phyloP scores from a whole-genome alignment of 306 rosid species.

The Prunus kanzakura region DNA sequence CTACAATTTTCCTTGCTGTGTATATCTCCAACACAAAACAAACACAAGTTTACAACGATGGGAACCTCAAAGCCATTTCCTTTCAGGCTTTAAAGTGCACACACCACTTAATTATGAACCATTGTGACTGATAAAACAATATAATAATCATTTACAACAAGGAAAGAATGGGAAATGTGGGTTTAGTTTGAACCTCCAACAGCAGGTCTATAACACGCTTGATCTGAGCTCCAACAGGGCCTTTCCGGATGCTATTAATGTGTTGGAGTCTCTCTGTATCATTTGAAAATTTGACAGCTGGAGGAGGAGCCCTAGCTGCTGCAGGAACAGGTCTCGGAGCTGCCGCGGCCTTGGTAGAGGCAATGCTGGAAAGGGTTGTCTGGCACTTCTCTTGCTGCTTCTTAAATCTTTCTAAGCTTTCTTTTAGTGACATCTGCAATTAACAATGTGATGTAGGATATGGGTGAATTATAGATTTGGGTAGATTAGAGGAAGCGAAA shows the following conservation, averaged over 20 bases:
- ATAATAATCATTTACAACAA: not conserved
- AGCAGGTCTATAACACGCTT: conserved; percentile 83
- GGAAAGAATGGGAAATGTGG: not conserved
- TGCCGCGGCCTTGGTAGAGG: conserved; percentile 37
- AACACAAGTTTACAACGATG: not conserved
- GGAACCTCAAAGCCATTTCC: not conserved
- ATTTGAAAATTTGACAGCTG: conserved; percentile 74
- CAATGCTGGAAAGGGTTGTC: conserved; percentile 62
- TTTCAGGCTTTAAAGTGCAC: not conserved
- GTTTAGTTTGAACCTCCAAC: conserved; percentile 48
- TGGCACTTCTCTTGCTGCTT: conserved; percentile 74
- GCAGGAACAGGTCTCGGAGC: conserved; percentile 32
- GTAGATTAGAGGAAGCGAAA: too few relatives aligned
- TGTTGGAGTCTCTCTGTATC: conserved; percentile 96
- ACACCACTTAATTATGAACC: not conserved
- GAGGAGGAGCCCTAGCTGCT: conserved; percentile 38
- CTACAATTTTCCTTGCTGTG: not conserved
- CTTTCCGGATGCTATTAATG: conserved; percentile 67
- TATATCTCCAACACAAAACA: not conserved
- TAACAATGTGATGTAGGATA: not conserved
- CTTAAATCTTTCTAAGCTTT: conserved; percentile 56
- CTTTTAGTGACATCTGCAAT: conserved; percentile 62
- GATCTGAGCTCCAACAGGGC: conserved; percentile 90
- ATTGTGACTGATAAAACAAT: not conserved
- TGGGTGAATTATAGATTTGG: too few relatives aligned